Conservation (phyloP, 306 rosid genomes). For the Cucumis melo region DNA sequence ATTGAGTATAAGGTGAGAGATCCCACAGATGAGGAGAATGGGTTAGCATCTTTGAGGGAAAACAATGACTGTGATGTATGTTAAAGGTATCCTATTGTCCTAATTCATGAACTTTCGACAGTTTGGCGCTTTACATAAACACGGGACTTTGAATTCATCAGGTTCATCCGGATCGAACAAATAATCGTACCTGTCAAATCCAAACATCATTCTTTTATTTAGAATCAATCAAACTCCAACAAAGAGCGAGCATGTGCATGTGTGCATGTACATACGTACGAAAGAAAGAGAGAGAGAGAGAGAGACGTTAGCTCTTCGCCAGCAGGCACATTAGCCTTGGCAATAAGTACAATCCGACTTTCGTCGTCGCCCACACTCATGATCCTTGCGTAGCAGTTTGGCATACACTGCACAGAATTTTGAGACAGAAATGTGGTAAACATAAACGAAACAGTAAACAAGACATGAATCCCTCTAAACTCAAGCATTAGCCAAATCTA, state of each 20-base stretch:
- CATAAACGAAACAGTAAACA: neutral
- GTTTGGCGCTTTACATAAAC: conserved; percentile 89
- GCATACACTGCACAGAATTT: conserved; percentile 65
- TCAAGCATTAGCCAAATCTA: neutral
- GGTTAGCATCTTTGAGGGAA: conserved; percentile 78
- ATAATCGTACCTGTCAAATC: conserved; percentile 72
- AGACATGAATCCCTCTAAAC: neutral
- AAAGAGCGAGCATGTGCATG: neutral
- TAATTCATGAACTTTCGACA: conserved; percentile 97
- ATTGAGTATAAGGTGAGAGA: conserved; percentile 42
- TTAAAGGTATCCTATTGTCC: conserved; percentile 14
- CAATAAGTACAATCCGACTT: conserved; percentile 93
- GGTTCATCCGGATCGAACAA: conserved; percentile 97
- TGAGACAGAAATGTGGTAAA: neutral
- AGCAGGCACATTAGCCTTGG: conserved; percentile 60
- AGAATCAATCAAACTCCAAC: neutral
- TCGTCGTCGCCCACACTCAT: conserved; percentile 97
- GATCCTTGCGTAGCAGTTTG: conserved; percentile 98
- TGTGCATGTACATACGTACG: neutral
- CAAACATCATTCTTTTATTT: conserved; percentile 13
- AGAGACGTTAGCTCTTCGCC: conserved; percentile 90
- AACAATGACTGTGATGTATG: conserved; percentile 52
- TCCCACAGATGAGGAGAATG: conserved; percentile 29
- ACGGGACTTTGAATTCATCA: conserved; percentile 92
- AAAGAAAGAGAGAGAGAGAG: neutral